phyloP scores from a whole-genome alignment of 2,329 filamentous ascomycete species.

The Trichoderma afroharzianum region DNA sequence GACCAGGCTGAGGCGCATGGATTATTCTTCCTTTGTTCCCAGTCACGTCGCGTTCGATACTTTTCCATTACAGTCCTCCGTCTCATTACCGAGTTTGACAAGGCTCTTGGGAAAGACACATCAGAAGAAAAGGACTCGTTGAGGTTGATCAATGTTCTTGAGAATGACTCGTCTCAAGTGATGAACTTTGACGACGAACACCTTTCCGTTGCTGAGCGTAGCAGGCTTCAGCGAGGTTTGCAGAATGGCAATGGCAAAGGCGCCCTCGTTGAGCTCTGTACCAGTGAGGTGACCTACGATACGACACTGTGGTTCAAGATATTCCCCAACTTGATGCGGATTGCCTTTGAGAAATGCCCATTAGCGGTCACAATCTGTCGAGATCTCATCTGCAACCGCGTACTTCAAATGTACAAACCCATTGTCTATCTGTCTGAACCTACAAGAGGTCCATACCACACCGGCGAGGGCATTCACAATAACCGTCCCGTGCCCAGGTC shows the following conservation, averaged over 20 bases:
- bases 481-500: conserved; percentile 50
- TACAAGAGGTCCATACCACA: conserved; percentile 60
- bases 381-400: conserved; percentile 86
- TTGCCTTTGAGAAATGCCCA: conserved; percentile 86
- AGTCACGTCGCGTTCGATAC: conserved; percentile 81
- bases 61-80: conserved; percentile 91
- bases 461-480: conserved; percentile 47
- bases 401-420: conserved; percentile 86
- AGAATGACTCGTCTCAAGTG: conserved; percentile 82
- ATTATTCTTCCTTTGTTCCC: conserved; percentile 94
- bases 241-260: conserved; percentile 79
- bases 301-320: conserved; percentile 96
- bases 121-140: conserved; percentile 58
- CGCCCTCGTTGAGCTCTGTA: conserved; percentile 88
- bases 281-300: conserved; percentile 92
- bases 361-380: conserved; percentile 87
- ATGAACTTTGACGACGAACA: conserved; percentile 92
- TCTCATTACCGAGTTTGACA: conserved; percentile 90
- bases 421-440: conserved; percentile 77
- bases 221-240: conserved; percentile 84
- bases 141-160: conserved; percentile 86
- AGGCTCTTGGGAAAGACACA: conserved; percentile 69
- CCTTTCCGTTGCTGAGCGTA: conserved; percentile 86
- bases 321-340: conserved; percentile 89
- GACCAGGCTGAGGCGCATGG: conserved; percentile 97